phyloP scores from a whole-genome alignment of 345 rosid species.

The Eucalyptus marginata region DNA sequence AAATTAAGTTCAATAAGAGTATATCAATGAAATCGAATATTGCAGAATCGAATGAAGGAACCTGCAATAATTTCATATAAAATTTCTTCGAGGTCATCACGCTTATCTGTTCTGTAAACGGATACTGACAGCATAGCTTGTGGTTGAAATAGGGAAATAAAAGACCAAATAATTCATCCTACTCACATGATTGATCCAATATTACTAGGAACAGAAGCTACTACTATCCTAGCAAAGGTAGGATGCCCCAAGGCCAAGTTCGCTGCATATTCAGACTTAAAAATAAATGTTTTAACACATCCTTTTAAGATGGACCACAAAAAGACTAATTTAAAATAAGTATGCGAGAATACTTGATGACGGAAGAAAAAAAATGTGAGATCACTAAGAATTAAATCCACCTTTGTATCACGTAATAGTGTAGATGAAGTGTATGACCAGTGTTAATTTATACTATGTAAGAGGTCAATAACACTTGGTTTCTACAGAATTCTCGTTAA shows the following conservation, averaged over 20 bases:
- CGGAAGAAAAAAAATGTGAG: not conserved
- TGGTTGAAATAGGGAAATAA: not conserved
- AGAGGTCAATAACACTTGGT: not conserved
- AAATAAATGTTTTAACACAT: not conserved
- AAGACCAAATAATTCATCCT: not conserved
- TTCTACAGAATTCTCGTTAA: not conserved
- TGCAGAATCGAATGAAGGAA: not conserved
- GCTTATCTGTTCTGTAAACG: not conserved
- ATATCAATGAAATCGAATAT: not conserved
- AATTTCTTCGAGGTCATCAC: not conserved
- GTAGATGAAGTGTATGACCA: not conserved
- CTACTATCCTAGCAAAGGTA: not conserved
- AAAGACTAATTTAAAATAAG: not conserved
- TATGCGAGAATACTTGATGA: not conserved
- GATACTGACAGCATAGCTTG: not conserved
- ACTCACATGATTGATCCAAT: not conserved
- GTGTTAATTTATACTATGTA: not conserved
- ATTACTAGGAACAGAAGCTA: not conserved
- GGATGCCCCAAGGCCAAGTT: not conserved
- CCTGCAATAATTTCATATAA: not conserved
- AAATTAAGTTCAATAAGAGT: not conserved
- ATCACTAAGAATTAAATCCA: not conserved
- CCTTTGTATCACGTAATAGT: not conserved
- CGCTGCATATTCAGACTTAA: not conserved
- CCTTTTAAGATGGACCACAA: not conserved